Base-by-base conservation (phyloP, 78 protist species). In the Dictyostelium intermedium region DNA sequence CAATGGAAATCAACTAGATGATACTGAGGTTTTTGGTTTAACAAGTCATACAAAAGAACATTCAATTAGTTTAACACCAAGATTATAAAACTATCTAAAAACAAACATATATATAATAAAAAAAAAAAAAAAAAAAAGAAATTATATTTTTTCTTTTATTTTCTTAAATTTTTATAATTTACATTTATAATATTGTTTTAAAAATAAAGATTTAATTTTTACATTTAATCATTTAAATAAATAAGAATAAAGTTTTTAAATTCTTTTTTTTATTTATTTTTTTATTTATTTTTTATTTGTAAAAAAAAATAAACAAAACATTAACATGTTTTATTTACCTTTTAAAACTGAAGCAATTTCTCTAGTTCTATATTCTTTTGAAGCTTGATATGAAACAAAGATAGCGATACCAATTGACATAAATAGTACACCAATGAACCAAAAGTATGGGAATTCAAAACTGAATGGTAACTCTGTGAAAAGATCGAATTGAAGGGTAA, bases 391-490 rank as follows among this genome's bases (percentile, higher is more conserved):
- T 7, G 98, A 97, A 13, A 97, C 99, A 34, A 95, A 7, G 27
- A 97, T 30, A 10, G 99, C 97, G 23, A 95, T 82, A 23, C 30
- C 61, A 60, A 97, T 25, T 3, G 98, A 83, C 30, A 96, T 37
- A 34, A 13, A 3, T 14, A 97, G n/a, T 18, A 97, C 91, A 77
- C 86, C 43, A 82, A 76, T 20, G 96, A 97, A 98, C 63, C 96
- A 70, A 25, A 14, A 10, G 79, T 34, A 73, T 20, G 99, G 99
- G 95, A 98, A 98, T 76, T 30, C 70, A 94, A 98, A 98, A 11
- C 37, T 63, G 43, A 98, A 96, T 37, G 99, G 99, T 76, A 97
- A 30, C 37, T 98, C 96, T 2, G 98, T 87, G 84, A 98, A 98
- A n/a, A 98, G 83, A 47, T 91, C 77, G 80, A 97, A 83, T 91